Percentiles rank a stretch among this genome's conserved stretches.
Conservation (phyloP, 2,329 filamentous ascomycete species). For the Trichoderma aggressivum region DNA sequence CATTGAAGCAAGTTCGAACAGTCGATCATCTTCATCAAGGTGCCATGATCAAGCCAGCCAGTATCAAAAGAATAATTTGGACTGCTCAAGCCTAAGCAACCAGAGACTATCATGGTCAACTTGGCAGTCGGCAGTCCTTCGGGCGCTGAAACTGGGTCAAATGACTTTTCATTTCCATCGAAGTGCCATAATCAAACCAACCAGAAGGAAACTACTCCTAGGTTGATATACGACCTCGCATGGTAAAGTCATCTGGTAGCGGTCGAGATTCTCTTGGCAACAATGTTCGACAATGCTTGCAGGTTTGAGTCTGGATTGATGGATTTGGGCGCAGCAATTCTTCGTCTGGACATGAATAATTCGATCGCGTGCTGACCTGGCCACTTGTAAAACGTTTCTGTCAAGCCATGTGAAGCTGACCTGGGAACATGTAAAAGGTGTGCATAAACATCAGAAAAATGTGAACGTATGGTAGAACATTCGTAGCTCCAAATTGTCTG, state of each 20-base stretch:
- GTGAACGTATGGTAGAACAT: constrained; percentile 61
- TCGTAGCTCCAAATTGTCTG: constrained; percentile 51
- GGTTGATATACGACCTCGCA: constrained; percentile 43
- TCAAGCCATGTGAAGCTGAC: constrained; percentile 19
- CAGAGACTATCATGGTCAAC: neutral
- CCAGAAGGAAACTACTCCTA: neutral
- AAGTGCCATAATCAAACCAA: neutral
- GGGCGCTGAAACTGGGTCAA: neutral
- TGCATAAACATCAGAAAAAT: constrained; percentile 57
- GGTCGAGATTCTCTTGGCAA: constrained; percentile 45
- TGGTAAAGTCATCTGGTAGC: constrained; percentile 64
- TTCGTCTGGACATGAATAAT: constrained; percentile 37
- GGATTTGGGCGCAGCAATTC: constrained; percentile 37
- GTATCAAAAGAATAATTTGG: neutral
- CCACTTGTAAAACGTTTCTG: constrained; percentile 23
- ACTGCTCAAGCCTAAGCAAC: neutral
- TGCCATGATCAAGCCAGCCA: neutral
- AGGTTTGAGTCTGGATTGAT: constrained; percentile 38
- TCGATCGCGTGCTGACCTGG: constrained; percentile 26
- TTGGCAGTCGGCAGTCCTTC: neutral
- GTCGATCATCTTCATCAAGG: neutral
- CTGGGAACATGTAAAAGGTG: constrained; percentile 35
- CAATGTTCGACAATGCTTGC: constrained; percentile 38
- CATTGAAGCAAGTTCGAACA: neutral
- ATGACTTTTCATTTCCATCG: neutral